Percentiles rank a stretch among this genome's conserved stretches.
These are phyloP conservation scores for Cinchona pubescens DNA, from an alignment of 257 asterid species.

Conservation along the genomic window DNA sequence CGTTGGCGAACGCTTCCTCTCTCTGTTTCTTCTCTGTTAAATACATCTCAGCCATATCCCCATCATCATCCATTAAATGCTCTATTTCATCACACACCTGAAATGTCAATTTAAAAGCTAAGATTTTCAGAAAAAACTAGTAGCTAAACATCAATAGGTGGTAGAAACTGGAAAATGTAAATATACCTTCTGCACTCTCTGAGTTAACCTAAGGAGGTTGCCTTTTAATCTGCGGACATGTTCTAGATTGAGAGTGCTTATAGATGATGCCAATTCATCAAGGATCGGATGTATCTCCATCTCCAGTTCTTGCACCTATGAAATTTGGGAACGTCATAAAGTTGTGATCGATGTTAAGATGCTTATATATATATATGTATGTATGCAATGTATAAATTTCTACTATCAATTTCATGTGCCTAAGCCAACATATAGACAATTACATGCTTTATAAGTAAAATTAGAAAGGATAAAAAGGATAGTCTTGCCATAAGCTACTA, in stretches of 20 bases:
- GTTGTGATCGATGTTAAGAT: slow-evolving; percentile 8
- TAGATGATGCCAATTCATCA: slow-evolving; percentile 82
- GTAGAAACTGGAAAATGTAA: not conserved
- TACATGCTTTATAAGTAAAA: not conserved
- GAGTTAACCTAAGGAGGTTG: slow-evolving; percentile 89
- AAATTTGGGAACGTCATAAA: slow-evolving; percentile 28
- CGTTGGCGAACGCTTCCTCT: slow-evolving; percentile 52
- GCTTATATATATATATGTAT: too few relatives aligned
- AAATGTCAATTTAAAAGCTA: slow-evolving; percentile 18
- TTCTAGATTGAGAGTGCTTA: slow-evolving; percentile 90
- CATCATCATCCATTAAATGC: slow-evolving; percentile 97
- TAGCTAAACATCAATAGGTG: slow-evolving; percentile 8
- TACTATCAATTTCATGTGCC: not conserved
- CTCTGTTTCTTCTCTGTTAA: slow-evolving; percentile 90
- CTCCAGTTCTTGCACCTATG: slow-evolving; percentile 87
- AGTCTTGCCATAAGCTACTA: slow-evolving; percentile 7
- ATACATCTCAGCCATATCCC: slow-evolving; percentile 99
- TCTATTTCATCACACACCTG: slow-evolving; percentile 96
- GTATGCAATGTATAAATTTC: not conserved
- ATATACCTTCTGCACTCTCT: slow-evolving; percentile 87
- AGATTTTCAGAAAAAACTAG: slow-evolving; percentile 12
- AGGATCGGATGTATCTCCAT: slow-evolving; percentile 87
- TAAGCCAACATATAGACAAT: not conserved
- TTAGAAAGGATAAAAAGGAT: not conserved
- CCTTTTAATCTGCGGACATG: slow-evolving; percentile 97